Percentiles rank a stretch among this genome's conserved stretches.
Evolutionary conservation across 345 rosid genomes (phyloP).

Genomic region (Dimocarpus longan): DNA sequence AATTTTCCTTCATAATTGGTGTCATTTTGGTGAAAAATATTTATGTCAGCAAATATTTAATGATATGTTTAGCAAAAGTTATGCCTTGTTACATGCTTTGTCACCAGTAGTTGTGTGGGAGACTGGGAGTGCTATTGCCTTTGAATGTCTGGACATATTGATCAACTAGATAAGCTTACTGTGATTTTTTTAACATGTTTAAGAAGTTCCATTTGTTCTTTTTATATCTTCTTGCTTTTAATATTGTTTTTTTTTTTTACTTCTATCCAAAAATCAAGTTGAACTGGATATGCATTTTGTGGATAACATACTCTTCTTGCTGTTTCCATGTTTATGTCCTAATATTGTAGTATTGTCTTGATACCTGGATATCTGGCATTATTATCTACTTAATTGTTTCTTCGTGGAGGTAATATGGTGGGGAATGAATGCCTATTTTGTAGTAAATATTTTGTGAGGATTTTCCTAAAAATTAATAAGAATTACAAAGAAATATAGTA

Average conservation of each 20-base stretch:
- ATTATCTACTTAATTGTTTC: conserved; percentile 1
- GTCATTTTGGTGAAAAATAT: background rate
- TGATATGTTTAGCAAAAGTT: background rate
- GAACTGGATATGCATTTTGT: background rate
- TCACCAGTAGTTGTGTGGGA: background rate
- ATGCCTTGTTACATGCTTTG: background rate
- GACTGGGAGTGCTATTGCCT: background rate
- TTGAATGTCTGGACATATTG: background rate
- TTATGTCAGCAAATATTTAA: background rate
- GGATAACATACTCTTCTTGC: background rate
- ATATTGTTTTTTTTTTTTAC: background rate
- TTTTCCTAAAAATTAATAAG: conserved; percentile 13
- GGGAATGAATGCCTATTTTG: background rate
- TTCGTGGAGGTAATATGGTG: conserved; percentile 11
- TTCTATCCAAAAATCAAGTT: background rate
- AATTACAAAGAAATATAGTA: conserved; percentile 11
- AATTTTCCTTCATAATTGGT: background rate
- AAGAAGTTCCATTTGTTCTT: background rate
- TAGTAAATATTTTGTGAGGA: background rate
- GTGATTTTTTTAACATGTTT: background rate
- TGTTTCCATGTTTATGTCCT: background rate
- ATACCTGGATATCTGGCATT: background rate
- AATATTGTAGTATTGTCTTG: background rate
- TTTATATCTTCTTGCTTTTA: background rate
- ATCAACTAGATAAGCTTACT: background rate